Evolutionary conservation across 257 asterid genomes (phyloP), one percentile per base, ranked within the genome.

Genomic region (Cinchona pubescens): DNA sequence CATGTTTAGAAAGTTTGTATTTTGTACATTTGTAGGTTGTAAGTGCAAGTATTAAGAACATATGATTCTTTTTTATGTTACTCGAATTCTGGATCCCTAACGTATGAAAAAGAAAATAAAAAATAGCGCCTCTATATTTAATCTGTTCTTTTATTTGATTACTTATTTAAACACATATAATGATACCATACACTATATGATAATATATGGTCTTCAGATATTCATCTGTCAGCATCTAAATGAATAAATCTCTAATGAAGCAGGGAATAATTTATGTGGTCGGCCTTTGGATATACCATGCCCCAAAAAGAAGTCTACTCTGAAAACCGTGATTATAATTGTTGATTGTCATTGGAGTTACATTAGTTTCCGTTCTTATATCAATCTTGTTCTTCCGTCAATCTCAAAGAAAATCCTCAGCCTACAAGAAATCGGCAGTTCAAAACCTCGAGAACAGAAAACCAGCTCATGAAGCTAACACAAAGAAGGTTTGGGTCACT

Each of bases 231-330:
- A 16, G 15, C 23, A 30, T 37, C 71, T 71, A 38, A 75, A 45
- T 48, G 6, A 21, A 6, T 14, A n/a, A n/a, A 25, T 61, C 12
- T 49, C 38, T 65, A 3, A 16, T 72, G 13, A 59, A 71, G 51
- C 89, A 91, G 98, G 97, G 62, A 89, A 91, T 68, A 70, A 73
- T 29, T 82, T 92, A 1, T 91, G 98, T 75, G 92, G 92, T 5
- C 73, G 67, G 83, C 97, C 97, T 9, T 58, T 88, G 70, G 3
- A 77, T 7, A 7, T 7, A 32, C 67, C 86, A 37, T 92, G 97
- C 90, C 78, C 79, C 2, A 48, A 75, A 46, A 83, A 82, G 82
- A 78, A 68, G 8, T 35, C 82, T 15, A 53, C 67, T 79, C 48
- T 73, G 49, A 82, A 76, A 79, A 42, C 74, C 27, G 80, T 78